Conservation (phyloP, 345 rosid genomes). For the Camelina hispida region DNA sequence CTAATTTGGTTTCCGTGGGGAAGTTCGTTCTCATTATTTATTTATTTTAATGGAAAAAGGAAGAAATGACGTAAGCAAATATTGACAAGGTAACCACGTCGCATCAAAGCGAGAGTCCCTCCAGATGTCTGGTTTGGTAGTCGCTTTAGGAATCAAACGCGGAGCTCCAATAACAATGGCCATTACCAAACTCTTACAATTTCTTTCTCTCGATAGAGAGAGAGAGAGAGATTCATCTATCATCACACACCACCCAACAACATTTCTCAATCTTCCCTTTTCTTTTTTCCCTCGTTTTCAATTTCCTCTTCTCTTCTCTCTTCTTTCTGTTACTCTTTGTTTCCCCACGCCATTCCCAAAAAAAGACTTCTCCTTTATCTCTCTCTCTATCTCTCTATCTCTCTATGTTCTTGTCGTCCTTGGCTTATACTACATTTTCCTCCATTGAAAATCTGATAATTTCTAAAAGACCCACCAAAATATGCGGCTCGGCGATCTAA, state of each 20-base stretch:
- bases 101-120: constrained; percentile 44
- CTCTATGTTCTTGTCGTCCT: background rate
- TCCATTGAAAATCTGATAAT: constrained; percentile 18
- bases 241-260: constrained; percentile 3
- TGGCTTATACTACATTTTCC: constrained; percentile 25
- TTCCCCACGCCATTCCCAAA: constrained; percentile 19
- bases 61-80: constrained; percentile 39
- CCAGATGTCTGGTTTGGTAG: constrained; percentile 75
- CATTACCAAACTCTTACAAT: constrained; percentile 41
- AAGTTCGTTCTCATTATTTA: background rate
- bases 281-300: constrained; percentile 11
- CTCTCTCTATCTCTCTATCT: constrained; percentile 6
- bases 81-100: constrained; percentile 46
- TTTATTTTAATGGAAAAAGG: background rate
- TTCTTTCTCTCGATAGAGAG: constrained; percentile 4
- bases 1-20: background rate
- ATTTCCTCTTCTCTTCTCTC: constrained; percentile 24
- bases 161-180: constrained; percentile 54
- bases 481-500: constrained; percentile 27
- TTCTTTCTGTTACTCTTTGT: constrained; percentile 17
- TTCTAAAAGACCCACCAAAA: constrained; percentile 5
- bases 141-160: constrained; percentile 61
- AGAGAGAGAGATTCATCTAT: background rate
- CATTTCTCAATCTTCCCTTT: constrained; percentile 19
- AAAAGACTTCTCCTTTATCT: constrained; percentile 1